Evolutionary conservation across 176 grass and related monocot genomes (phyloP).

Genomic region (Triticum dicoccoides): DNA sequence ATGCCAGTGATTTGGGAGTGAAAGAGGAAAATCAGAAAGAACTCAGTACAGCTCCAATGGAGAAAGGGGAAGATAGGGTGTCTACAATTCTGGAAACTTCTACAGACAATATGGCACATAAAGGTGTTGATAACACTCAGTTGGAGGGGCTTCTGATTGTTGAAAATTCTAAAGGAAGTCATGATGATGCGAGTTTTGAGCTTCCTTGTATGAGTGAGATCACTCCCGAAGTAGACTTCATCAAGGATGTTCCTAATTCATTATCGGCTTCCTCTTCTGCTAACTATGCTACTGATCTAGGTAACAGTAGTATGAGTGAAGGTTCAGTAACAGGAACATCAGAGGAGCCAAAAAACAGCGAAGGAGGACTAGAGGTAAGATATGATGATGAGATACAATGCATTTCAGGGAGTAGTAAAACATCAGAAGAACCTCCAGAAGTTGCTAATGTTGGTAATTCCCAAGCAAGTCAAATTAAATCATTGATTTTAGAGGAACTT

Average conservation of each 20-base stretch:
- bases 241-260: conserved; percentile 28
- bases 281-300: conserved; percentile 23
- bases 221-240: conserved; percentile 12
- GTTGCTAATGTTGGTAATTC: conserved; percentile 14
- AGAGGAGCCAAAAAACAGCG: conserved; percentile 29
- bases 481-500: conserved; percentile 45
- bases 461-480: conserved; percentile 30
- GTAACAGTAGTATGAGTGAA: conserved; percentile 9
- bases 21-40: conserved; percentile 31
- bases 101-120: conserved; percentile 13
- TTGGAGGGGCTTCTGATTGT: conserved; percentile 1
- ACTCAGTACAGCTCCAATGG: not conserved
- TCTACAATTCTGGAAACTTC: conserved; percentile 28
- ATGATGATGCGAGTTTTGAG: not conserved
- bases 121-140: conserved; percentile 26
- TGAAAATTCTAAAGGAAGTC: conserved; percentile 22
- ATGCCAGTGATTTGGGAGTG: conserved; percentile 23
- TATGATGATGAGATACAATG: not conserved
- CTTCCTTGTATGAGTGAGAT: not conserved
- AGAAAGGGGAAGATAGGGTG: conserved; percentile 18
- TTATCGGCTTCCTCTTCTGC: conserved; percentile 7
- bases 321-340: conserved; percentile 25
- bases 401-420: conserved; percentile 27
- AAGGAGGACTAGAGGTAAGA: conserved; percentile 27
- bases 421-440: conserved; percentile 34